Evolutionary conservation across 805 yeast species (phyloP), one percentile per base, ranked within the genome.

Genomic region (Kodamaea hsintzibuensis): DNA sequence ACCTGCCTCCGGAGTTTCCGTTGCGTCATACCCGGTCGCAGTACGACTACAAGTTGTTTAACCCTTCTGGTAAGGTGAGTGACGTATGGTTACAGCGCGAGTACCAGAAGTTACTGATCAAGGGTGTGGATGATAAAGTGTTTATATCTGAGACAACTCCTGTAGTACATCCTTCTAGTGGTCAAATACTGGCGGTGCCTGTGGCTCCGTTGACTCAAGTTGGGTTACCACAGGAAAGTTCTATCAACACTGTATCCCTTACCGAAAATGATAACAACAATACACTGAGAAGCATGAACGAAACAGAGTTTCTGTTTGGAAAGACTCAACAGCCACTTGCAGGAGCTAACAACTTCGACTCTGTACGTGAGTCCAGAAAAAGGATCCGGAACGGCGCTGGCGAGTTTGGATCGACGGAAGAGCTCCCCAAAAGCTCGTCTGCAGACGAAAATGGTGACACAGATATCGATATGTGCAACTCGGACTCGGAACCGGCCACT

Each of bases 1-100:
- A 62, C 44, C 53, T 49, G 13, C 74, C 76, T 6, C 73, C 72
- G 9, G 47, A 62, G 53, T 74, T 57, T 54, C 79, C 79, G 16
- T 67, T 75, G 39, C 59, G 63, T 52, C 65, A 63, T 13, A 54
- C 60, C n/a, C 54, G 43, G 6, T 69, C 77, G 16, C 60, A 60
- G 27, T 69, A 58, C 57, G 78, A 74, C 53, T 73, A 64, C 51
- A 65, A 64, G 22, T 56, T 70, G 37, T 54, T 50, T 19, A 69
- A 73, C 49, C 71, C 77, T 13, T 49, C 54, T 40, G 70, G 68
- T 38, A 71, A 67, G 52, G 59, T 75, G 47, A 57, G 69, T 14
- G 76, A 70, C 42, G 53, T 58, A 16, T 71, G 76, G 72, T 60
- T 68, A 42, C 68, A 67, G 25, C 64, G 60, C 22, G 65, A 66